These are phyloP conservation scores for Fusarium coicis DNA, from an alignment of 2,329 filamentous ascomycete genomes.

Conservation along the genomic window DNA sequence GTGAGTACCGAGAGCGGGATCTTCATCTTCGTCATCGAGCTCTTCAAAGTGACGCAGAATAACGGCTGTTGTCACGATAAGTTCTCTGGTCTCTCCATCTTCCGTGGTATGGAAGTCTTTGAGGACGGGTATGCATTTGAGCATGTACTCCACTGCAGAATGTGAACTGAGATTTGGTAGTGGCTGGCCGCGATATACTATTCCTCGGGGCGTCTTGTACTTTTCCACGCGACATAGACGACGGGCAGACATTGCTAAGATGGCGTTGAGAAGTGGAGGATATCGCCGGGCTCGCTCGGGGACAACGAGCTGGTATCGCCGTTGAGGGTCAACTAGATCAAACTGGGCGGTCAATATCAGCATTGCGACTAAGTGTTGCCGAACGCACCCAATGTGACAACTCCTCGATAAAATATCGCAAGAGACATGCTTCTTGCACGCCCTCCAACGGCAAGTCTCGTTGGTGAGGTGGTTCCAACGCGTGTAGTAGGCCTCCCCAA, in stretches of 20 bases:
- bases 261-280: slow-evolving; percentile 28
- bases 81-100: slow-evolving; percentile 31
- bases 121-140: slow-evolving; percentile 26
- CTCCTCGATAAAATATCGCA: slow-evolving; percentile 36
- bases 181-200: slow-evolving; percentile 24
- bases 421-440: slow-evolving; percentile 34
- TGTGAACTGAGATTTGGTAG: slow-evolving; percentile 11
- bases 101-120: slow-evolving; percentile 34
- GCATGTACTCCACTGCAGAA: slow-evolving; percentile 37
- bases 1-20: neutral
- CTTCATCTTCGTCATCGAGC: slow-evolving; percentile 32
- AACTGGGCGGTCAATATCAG: neutral
- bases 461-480: slow-evolving; percentile 1
- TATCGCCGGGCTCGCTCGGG: slow-evolving; percentile 31
- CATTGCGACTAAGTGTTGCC: accelerated
- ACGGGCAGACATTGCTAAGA: slow-evolving; percentile 25
- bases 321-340: slow-evolving; percentile 26
- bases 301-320: slow-evolving; percentile 22
- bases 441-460: neutral
- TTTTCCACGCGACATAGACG: slow-evolving; percentile 22
- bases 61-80: slow-evolving; percentile 28
- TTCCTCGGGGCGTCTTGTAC: slow-evolving; percentile 10
- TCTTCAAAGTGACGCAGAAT: slow-evolving; percentile 37
- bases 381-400: neutral
- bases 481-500: slow-evolving; percentile 4